Conservation (phyloP, 1,284 basidiomycete genomes). For the Inonotus obliquus region DNA sequence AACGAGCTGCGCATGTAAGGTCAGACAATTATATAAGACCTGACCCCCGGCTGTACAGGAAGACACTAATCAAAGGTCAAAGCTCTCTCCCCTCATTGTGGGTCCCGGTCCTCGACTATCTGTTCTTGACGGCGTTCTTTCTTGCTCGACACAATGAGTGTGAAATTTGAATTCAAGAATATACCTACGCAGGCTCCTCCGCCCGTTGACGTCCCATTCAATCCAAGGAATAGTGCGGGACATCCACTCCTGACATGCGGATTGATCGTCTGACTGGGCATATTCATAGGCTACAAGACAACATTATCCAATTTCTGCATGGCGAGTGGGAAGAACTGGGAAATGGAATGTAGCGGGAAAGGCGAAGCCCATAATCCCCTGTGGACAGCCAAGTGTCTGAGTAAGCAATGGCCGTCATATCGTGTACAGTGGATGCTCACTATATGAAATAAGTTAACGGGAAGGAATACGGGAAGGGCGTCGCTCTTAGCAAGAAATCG, state of each 20-base stretch:
- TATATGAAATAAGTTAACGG: constrained; percentile 2
- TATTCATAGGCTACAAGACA: neutral
- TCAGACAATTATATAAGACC: neutral
- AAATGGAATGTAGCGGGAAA: neutral
- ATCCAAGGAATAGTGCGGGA: neutral
- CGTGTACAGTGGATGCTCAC: neutral
- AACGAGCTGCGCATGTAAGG: neutral
- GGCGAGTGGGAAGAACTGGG: neutral
- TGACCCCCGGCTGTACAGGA: too few relatives aligned
- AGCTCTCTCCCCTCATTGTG: neutral
- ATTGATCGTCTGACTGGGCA: neutral
- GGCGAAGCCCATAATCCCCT: neutral
- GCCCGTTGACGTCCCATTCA: neutral
- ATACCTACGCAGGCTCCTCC: neutral
- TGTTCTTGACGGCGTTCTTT: neutral
- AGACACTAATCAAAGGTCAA: neutral
- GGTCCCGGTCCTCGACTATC: neutral
- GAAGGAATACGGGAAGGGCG: neutral
- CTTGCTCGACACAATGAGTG: neutral
- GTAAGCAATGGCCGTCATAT: neutral
- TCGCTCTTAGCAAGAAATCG: neutral
- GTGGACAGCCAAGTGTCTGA: neutral
- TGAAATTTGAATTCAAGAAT: constrained; percentile 6
- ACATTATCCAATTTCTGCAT: neutral
- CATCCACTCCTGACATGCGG: neutral